Evolutionary conservation across 2,329 filamentous ascomycete genomes (phyloP).

Genomic region (Colletotrichum truncatum): DNA sequence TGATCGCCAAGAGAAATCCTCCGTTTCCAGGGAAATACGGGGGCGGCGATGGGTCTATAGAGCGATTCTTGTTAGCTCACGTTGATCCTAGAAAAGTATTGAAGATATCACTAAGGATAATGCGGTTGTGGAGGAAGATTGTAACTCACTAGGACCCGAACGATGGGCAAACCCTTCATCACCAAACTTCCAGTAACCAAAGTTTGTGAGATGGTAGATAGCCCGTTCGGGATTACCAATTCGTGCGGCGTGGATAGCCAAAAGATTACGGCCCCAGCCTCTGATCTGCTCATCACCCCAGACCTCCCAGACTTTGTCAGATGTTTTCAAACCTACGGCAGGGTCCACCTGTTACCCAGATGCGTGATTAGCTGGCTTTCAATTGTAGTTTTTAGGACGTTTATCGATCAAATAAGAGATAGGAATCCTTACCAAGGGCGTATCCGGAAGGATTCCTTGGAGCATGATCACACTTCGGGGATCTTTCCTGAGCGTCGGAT

Average conservation of each 20-base stretch:
- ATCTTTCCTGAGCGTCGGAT: constrained; percentile 45
- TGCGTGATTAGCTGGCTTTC: too few relatives aligned
- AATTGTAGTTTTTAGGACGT: too few relatives aligned
- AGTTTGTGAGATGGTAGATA: constrained; percentile 49
- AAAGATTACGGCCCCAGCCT: constrained; percentile 55
- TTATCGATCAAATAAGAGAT: background rate
- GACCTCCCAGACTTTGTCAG: constrained; percentile 46
- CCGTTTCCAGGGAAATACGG: constrained; percentile 48
- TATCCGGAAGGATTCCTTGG: constrained; percentile 52
- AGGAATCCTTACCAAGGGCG: constrained; percentile 32
- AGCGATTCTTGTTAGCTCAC: too few relatives aligned
- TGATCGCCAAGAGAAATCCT: constrained; percentile 46
- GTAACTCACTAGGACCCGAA: constrained; percentile 34
- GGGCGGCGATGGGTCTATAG: constrained; percentile 30
- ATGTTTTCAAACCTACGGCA: constrained; percentile 44
- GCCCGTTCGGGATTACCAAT: constrained; percentile 52
- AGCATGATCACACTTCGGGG: constrained; percentile 55
- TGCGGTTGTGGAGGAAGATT: too few relatives aligned
- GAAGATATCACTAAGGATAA: too few relatives aligned
- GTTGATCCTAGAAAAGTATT: too few relatives aligned
- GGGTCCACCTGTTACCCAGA: constrained; percentile 46
- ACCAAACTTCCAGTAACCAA: constrained; percentile 50
- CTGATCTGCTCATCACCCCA: constrained; percentile 52
- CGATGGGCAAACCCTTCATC: constrained; percentile 40
- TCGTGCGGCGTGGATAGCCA: constrained; percentile 54